A percentile compares a stretch with the other conserved stretches of the same genome.
Evolutionary conservation across 306 rosid species (phyloP).

Genomic region (Canavalia ensiformis): DNA sequence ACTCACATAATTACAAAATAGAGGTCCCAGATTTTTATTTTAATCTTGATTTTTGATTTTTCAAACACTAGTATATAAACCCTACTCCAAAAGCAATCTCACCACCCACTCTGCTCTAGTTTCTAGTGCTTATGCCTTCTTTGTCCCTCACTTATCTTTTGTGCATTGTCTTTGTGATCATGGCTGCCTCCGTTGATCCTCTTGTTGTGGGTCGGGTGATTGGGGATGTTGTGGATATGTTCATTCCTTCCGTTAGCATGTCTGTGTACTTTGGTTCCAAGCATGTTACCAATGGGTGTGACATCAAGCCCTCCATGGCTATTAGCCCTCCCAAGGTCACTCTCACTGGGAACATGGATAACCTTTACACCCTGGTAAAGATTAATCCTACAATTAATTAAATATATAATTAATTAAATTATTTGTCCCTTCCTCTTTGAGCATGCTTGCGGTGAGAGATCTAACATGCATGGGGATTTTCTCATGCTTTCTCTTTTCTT

Average conservation of each 20-base stretch:
- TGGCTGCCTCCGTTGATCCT: slow-evolving; percentile 87
- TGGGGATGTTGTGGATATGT: slow-evolving; percentile 92
- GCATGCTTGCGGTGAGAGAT: not conserved
- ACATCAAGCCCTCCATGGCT: slow-evolving; percentile 80
- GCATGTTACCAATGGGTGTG: slow-evolving; percentile 89
- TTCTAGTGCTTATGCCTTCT: not conserved
- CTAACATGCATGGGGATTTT: slow-evolving; percentile 45
- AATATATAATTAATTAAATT: not conserved
- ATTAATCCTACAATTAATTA: too few relatives aligned
- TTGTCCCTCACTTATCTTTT: not conserved
- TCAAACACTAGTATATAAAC: slow-evolving; percentile 52
- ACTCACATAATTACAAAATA: not conserved
- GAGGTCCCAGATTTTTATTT: not conserved
- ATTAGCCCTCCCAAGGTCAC: slow-evolving; percentile 68
- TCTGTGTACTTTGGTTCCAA: slow-evolving; percentile 75
- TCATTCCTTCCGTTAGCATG: slow-evolving; percentile 68
- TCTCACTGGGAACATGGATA: slow-evolving; percentile 59
- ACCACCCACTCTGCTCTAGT: not conserved
- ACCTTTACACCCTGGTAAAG: slow-evolving; percentile 79
- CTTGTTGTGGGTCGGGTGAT: slow-evolving; percentile 86
- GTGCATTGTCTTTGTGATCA: slow-evolving; percentile 20
- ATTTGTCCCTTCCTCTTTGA: not conserved
- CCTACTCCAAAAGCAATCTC: not conserved
- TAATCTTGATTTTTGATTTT: not conserved
- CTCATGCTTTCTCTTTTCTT: not conserved